These are phyloP conservation scores for Gaultheria prostrata DNA, from an alignment of 148 eudicot genomes.

Conservation along the genomic window DNA sequence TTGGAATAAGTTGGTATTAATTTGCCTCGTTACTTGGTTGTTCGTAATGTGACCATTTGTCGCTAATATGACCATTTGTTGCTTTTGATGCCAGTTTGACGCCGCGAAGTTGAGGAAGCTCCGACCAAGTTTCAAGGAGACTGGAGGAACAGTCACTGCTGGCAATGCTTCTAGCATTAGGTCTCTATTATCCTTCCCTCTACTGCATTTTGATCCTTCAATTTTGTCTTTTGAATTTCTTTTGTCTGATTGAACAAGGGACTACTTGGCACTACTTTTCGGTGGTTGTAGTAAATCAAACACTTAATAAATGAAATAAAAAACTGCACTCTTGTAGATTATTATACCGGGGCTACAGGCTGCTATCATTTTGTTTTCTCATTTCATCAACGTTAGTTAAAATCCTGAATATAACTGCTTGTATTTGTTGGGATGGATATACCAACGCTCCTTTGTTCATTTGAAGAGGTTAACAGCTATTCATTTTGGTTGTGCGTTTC, in stretches of 20 bases:
- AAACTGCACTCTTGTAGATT: neutral
- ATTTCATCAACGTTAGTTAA: neutral
- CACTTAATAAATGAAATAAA: neutral
- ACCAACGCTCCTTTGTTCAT: neutral
- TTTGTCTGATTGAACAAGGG: neutral
- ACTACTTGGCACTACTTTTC: neutral
- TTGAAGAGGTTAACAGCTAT: neutral
- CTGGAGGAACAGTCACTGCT: constrained; percentile 91
- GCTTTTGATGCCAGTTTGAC: constrained; percentile 60
- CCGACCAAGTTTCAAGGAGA: constrained; percentile 86
- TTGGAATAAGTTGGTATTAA: neutral
- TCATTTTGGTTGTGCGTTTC: constrained; percentile 11
- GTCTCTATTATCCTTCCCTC: constrained; percentile 31
- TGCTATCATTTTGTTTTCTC: constrained; percentile 1
- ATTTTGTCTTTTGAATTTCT: neutral
- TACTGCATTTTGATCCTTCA: neutral
- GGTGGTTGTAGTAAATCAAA: neutral
- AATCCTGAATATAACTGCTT: neutral
- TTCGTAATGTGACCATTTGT: neutral
- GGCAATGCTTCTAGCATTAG: constrained; percentile 98
- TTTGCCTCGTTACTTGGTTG: neutral
- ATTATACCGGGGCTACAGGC: neutral
- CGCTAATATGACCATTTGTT: constrained; percentile 3
- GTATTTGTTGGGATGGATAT: neutral
- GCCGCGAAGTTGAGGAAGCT: constrained; percentile 89